phyloP scores from a whole-genome alignment of 352 stramenopile genomes.

The Phytophthora palmivora region DNA sequence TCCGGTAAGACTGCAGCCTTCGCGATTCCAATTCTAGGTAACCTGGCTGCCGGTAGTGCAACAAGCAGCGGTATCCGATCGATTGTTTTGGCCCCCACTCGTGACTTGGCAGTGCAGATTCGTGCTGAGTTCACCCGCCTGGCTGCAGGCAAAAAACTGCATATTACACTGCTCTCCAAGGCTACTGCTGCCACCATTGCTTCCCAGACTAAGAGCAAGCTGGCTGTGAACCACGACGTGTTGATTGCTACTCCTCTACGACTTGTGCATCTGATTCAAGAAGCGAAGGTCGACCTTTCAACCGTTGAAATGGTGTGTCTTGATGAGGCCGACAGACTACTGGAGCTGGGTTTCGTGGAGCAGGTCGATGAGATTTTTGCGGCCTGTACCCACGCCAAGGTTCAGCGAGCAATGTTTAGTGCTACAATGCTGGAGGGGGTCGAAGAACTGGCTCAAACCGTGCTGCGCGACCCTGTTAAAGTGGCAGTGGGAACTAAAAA shows the following conservation, averaged over 20 bases:
- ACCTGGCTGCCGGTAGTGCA: constrained; percentile 48
- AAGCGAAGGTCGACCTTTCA: constrained; percentile 83
- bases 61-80: constrained; percentile 83
- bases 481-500: constrained; percentile 95
- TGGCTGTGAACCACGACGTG: constrained; percentile 92
- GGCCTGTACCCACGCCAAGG: constrained; percentile 83
- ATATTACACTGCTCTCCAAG: constrained; percentile 93
- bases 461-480: constrained; percentile 96
- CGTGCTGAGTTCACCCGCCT: constrained; percentile 95
- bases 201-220: constrained; percentile 82
- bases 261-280: constrained; percentile 92
- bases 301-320: constrained; percentile 96
- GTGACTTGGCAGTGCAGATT: constrained; percentile 98
- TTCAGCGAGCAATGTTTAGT: constrained; percentile 97
- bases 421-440: constrained; percentile 97
- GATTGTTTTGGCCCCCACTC: constrained; percentile 96
- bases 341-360: constrained; percentile 96
- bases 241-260: constrained; percentile 97
- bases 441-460: constrained; percentile 94
- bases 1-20: constrained; percentile 99
- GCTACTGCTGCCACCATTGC: constrained; percentile 86
- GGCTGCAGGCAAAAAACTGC: constrained; percentile 85
- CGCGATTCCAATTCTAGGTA: constrained; percentile 94
- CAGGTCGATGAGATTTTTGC: constrained; percentile 98
- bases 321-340: constrained; percentile 98